Percentiles rank a stretch among this genome's conserved stretches.
These are phyloP conservation scores for Trichomonascus vanleenenianus DNA, from an alignment of 805 yeast species.

Conservation along the genomic window DNA sequence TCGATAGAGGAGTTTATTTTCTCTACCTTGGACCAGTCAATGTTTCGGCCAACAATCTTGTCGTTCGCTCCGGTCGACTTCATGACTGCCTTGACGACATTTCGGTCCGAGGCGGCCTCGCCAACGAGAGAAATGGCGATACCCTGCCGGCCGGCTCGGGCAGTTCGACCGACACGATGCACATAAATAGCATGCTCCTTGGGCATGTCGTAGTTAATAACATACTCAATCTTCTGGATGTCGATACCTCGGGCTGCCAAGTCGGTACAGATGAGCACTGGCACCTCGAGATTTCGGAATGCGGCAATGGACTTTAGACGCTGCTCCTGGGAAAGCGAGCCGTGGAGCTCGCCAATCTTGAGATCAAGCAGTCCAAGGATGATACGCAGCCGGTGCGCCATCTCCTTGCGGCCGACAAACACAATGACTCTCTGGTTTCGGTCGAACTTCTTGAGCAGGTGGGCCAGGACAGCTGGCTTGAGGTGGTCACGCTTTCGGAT, in stretches of 20 bases:
- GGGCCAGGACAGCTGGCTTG: constrained; percentile 75
- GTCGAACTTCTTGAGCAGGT: constrained; percentile 61
- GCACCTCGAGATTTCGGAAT: constrained; percentile 75
- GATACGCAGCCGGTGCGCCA: constrained; percentile 80
- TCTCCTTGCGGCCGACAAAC: constrained; percentile 85
- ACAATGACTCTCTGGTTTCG: constrained; percentile 73
- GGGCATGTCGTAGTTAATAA: constrained; percentile 94
- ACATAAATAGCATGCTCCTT: constrained; percentile 82
- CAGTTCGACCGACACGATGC: constrained; percentile 98
- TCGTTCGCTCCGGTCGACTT: constrained; percentile 41
- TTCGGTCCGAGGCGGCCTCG: constrained; percentile 78
- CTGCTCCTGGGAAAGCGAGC: constrained; percentile 84
- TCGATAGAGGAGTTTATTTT: constrained; percentile 54
- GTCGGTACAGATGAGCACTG: constrained; percentile 91
- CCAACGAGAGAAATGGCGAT: constrained; percentile 90
- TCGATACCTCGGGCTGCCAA: constrained; percentile 98
- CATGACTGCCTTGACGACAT: constrained; percentile 85
- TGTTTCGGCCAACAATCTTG: constrained; percentile 65
- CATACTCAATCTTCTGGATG: constrained; percentile 95
- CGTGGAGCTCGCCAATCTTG: constrained; percentile 70
- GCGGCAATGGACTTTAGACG: constrained; percentile 77
- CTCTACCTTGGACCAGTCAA: constrained; percentile 85
- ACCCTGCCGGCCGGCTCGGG: constrained; percentile 98
- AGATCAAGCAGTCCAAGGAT: constrained; percentile 73
- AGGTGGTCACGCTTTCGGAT: constrained; percentile 79